Conservation (phyloP, 805 yeast genomes). For the Zygoascus ofunaensis region DNA sequence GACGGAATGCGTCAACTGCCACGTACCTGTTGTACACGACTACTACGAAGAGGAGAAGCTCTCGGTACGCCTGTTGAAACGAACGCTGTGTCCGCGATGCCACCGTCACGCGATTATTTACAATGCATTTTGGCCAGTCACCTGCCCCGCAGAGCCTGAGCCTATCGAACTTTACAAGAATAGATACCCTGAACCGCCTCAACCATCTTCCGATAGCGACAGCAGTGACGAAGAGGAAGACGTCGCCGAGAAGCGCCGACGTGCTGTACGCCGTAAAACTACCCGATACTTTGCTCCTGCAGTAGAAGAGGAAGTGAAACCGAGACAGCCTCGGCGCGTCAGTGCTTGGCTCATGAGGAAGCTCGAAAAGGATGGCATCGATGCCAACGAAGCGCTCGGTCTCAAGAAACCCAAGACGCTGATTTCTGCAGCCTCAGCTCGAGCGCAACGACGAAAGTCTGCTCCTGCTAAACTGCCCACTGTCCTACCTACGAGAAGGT, state of each 20-base stretch:
- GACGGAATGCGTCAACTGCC: conserved; percentile 16
- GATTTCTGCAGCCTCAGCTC: neutral
- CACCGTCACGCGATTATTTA: conserved; percentile 26
- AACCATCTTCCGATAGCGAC: conserved; percentile 3
- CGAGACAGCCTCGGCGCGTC: conserved; percentile 8
- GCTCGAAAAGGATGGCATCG: conserved; percentile 3
- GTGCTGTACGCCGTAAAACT: conserved; percentile 6
- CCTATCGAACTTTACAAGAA: conserved; percentile 10
- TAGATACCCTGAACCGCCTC: neutral
- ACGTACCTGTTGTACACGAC: conserved; percentile 8
- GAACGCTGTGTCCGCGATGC: conserved; percentile 24
- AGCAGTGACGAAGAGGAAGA: conserved; percentile 5
- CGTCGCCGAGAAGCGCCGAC: conserved; percentile 1
- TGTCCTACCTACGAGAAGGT: neutral
- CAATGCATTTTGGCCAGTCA: conserved; percentile 24
- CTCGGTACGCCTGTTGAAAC: neutral
- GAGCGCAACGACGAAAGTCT: neutral
- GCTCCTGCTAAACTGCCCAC: neutral
- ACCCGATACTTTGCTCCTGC: conserved; percentile 9
- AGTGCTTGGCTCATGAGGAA: conserved; percentile 12
- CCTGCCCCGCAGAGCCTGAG: conserved; percentile 5
- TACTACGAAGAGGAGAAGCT: conserved; percentile 2
- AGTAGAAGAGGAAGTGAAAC: conserved; percentile 5
- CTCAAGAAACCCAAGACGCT: neutral
- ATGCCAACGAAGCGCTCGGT: neutral